Conservation (phyloP, 2,329 filamentous ascomycete genomes). For the Neonectria hederae region DNA sequence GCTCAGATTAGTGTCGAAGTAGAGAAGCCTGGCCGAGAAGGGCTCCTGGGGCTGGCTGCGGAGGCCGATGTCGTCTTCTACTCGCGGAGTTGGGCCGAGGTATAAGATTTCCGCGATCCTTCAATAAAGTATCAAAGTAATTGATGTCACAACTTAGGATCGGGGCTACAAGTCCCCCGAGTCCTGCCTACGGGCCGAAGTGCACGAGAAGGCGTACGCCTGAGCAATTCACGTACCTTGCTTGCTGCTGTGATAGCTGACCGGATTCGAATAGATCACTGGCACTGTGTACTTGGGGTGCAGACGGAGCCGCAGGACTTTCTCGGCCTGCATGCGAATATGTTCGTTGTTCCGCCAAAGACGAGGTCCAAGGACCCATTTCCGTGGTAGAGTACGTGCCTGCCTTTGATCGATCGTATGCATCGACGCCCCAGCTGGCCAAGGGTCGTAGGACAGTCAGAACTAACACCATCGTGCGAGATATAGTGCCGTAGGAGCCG, state of each 20-base stretch:
- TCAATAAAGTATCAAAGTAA: constrained; percentile 11
- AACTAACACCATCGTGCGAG: constrained; percentile 35
- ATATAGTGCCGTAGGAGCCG: constrained; percentile 74
- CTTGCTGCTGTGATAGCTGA: constrained; percentile 32
- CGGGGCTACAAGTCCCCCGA: constrained; percentile 57
- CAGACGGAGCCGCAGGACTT: constrained; percentile 54
- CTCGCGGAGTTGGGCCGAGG: constrained; percentile 75
- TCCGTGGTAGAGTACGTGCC: constrained; percentile 68
- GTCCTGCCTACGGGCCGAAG: constrained; percentile 60
- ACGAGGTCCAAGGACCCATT: constrained; percentile 48
- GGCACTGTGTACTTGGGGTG: constrained; percentile 69
- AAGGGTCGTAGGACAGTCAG: constrained; percentile 21
- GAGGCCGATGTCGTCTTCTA: constrained; percentile 79
- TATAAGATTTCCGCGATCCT: constrained; percentile 46
- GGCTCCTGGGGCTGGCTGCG: constrained; percentile 66
- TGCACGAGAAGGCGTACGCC: constrained; percentile 56
- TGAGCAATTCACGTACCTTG: constrained; percentile 15
- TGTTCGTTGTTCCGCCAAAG: constrained; percentile 53
- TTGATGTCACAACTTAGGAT: constrained; percentile 41
- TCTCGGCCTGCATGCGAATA: constrained; percentile 43
- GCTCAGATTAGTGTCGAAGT: constrained; percentile 73
- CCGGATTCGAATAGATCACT: constrained; percentile 50
- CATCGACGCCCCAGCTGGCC: constrained; percentile 10
- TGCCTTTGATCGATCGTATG: constrained; percentile 19
- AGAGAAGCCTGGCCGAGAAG: constrained; percentile 72